Base-by-base conservation (phyloP, 176 grass and related monocot genomes). In the Juncus inflexus region DNA sequence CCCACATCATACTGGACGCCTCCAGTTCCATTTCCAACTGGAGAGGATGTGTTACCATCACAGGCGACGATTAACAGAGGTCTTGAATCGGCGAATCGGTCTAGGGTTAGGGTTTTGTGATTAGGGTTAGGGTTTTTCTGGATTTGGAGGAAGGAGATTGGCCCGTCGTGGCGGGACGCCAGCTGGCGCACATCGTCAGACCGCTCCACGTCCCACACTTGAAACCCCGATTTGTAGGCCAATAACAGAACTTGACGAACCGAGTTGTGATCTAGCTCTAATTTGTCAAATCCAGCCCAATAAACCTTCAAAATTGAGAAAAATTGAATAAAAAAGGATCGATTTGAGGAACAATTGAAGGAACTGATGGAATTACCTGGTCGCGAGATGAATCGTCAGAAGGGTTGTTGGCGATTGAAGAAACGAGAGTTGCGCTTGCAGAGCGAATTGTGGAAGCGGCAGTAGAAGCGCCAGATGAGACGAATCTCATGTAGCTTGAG, bases 141-240 rank as follows among this genome's bases (percentile, higher is more conserved):
- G 42, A 97, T 60, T 77, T 97, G 92, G 41, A 97, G 81, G 76
- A 97, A 97, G 60, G 85, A 84, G 78, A 90, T 80, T 15, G 77
- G 40, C 3, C 77, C 77, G 75, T 91, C 88, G 1, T 91, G 87
- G 53, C 82, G 87, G 40, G 87, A 91, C 68, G 79, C 92, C 16
- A 97, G 72, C 74, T 91, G 92, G 58, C 85, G 87, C 60, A 97
- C 85, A 67, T 97, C 85, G 72, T 87, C 83, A 45, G 92, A 83
- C 43, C 88, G 77, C 60, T 97, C 87, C 37, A 97, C 92, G 88
- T 97, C 92, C 92, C 92, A 97, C 28, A 97, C 87, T 82, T 97
- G 88, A 77, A 91, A 97, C 56, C 92, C 92, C 52, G 88, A 97
- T 70, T 64, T 79, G 60, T 97, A 97, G 35, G 77, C 82, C 37